Evolutionary conservation across 106 monocot genomes (phyloP).

Genomic region (Chionographis japonica): DNA sequence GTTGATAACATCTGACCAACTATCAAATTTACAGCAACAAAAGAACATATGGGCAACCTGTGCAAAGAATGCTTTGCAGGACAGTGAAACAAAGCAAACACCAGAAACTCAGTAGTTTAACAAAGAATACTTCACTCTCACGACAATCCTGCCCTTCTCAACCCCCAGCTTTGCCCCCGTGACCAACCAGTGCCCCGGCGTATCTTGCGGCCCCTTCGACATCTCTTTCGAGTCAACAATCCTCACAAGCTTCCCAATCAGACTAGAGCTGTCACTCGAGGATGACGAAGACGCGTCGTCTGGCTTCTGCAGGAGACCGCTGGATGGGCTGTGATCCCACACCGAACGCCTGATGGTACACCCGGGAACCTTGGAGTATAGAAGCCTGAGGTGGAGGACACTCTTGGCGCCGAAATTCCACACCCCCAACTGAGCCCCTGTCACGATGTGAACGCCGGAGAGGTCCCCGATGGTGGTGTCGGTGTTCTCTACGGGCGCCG

Average conservation of each 20-base stretch:
- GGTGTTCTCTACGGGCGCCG: constrained; percentile 72
- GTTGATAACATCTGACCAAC: too few relatives aligned
- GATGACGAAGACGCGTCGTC: constrained; percentile 33
- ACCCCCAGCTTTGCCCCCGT: constrained; percentile 92
- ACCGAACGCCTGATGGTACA: constrained; percentile 86
- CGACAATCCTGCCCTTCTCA: constrained; percentile 80
- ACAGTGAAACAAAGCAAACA: too few relatives aligned
- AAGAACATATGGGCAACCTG: too few relatives aligned
- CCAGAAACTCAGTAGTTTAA: constrained; percentile 63
- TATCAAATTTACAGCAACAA: too few relatives aligned
- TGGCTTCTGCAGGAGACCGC: background rate
- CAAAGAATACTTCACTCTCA: constrained; percentile 90
- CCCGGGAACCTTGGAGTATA: constrained; percentile 73
- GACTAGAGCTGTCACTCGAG: constrained; percentile 22
- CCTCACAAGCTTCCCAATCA: constrained; percentile 45
- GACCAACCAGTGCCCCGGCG: constrained; percentile 90
- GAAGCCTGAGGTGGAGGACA: constrained; percentile 77
- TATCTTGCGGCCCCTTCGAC: constrained; percentile 72
- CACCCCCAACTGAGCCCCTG: constrained; percentile 89
- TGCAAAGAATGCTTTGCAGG: too few relatives aligned
- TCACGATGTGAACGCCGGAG: constrained; percentile 77
- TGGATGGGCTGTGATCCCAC: constrained; percentile 75
- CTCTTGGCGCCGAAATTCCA: constrained; percentile 93
- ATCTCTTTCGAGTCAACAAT: constrained; percentile 73
- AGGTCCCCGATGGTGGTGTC: constrained; percentile 76